Percentiles rank a stretch among this genome's conserved stretches.
phyloP scores from a whole-genome alignment of 179 eudicot species.

The Dionaea muscipula region DNA sequence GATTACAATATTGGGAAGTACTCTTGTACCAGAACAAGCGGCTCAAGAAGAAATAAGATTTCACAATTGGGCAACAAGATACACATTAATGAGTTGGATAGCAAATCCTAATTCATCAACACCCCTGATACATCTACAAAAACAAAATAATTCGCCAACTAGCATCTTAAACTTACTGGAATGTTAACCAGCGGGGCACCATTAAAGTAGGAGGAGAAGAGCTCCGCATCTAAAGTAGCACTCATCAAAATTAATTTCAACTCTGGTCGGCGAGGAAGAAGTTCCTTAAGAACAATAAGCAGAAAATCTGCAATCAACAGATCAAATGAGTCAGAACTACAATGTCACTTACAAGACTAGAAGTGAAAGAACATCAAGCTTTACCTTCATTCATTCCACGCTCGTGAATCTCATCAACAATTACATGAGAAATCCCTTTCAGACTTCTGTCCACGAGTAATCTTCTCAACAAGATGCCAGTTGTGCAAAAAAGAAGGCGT shows the following conservation, averaged over 20 bases:
- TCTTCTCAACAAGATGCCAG: constrained; percentile 70
- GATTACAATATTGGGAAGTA: too few species aligned
- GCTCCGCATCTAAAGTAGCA: constrained; percentile 73
- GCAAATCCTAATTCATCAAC: too few species aligned
- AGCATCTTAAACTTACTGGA: constrained; percentile 35
- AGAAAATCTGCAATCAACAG: constrained; percentile 49
- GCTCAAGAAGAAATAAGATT: too few species aligned
- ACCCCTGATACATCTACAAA: neutral
- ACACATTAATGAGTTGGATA: too few species aligned
- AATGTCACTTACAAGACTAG: neutral
- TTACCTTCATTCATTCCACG: constrained; percentile 91
- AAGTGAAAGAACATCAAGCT: neutral
- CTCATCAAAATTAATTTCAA: constrained; percentile 72
- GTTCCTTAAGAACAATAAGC: constrained; percentile 66
- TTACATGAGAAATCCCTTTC: constrained; percentile 68
- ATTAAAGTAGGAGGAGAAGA: constrained; percentile 65
- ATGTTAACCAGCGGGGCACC: constrained; percentile 58
- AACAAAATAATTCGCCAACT: neutral
- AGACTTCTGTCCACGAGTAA: constrained; percentile 59
- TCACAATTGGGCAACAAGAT: too few species aligned
- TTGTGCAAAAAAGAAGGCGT: constrained; percentile 69
- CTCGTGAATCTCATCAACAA: constrained; percentile 81
- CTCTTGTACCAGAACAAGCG: too few species aligned
- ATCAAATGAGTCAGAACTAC: neutral
- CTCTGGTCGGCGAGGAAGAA: constrained; percentile 65